Base-by-base conservation (phyloP, 2,329 filamentous ascomycete species). In the Paraphaeosphaeria minitans region DNA sequence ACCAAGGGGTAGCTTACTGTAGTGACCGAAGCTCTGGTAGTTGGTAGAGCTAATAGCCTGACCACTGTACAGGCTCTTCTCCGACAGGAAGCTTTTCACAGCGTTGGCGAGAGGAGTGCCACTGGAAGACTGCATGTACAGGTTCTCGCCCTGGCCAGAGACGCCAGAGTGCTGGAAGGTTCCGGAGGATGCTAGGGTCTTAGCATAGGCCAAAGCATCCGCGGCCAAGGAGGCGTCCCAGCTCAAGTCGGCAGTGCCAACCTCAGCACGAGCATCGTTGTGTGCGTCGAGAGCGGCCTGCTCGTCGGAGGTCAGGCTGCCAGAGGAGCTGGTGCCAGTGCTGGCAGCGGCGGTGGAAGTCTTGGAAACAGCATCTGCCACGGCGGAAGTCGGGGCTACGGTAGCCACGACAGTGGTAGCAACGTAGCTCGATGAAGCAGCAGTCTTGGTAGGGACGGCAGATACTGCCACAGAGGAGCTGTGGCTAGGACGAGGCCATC, bases 191-290 rank as follows among this genome's bases (percentile, higher is more conserved):
- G 53, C 53, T 31, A 55, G 53, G 10, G 31, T 55, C 16, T 55
- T 24, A n/a, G 53, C 53, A 10, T 48, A 55, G 21, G 42, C 33
- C 43, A 47, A 22, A 21, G 53, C 53, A 10, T 48, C 53, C 4
- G 53, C 21, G 6, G 42, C 35, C n/a, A 55, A 29, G 3, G 43
- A 24, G 10, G 42, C 33, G 29, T 55, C 53, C 53, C 53, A 55
- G 19, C 27, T 33, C 31, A 55, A 7, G 14, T 55, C 53, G 6
- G 53, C 42, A 8, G 53, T 55, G 53, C 43, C 53, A 10, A 55
- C 53, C 19, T 41, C 53, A 45, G 53, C 53, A 22, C 53, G 53
- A 16, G 53, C 53, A 55, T 55, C 45, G 33, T 55, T 55, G 29
- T 55, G 53, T 19, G 53, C 53, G 33, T 55, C 53, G 16, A 55